Evolutionary conservation across 768 basidiomycete species (phyloP), one percentile per base, ranked within the genome.

Genomic region (Dictyophora rubrovolvata): DNA sequence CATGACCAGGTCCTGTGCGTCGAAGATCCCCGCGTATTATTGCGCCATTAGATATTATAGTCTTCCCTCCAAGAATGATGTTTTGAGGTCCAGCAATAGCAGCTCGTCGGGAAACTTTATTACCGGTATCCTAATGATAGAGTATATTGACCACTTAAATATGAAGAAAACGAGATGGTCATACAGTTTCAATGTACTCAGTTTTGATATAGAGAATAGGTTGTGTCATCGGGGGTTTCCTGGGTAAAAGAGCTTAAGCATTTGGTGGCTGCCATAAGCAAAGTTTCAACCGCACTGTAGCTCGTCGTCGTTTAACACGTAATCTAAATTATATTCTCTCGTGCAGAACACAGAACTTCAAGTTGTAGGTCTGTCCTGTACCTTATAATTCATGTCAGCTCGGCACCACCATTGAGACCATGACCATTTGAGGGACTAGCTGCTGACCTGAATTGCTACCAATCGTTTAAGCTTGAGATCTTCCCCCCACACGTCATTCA

Each of bases 1-100:
- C 88, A 77, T 93, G 90, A 2, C 92, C 92, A 35, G 90, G 85
- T 6, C 89, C 91, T 10, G 92, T 87, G 46, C 94, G 77, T 50
- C 93, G 79, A 55, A 99, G 76, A 69, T 99, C 96, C 1, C 96
- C 96, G 52, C 96, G 86, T 53, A 99, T 87, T 56, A 97, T 91
- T 9, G 90, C 89, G 18, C 84, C 82, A 60, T 82, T 86, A 1
- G 93, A 87, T 60, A 99, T 94, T 70, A 98, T 92, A 1, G 93
- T 93, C 75, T 97, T 96, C 50, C 95, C 96, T 46, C 92, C 93
- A 14, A 99, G 84, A 62, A 97, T 92, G 69, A 98, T 99, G 70
- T 96, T 97, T 71, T 93, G 88, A 11, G 93, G 89, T 1, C 95
- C 95, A 58, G 87, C 84, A 66, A 97, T 96, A 23, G 85, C 87